phyloP scores from a whole-genome alignment of 2,329 filamentous ascomycete genomes.

The Aspergillus sp. region DNA sequence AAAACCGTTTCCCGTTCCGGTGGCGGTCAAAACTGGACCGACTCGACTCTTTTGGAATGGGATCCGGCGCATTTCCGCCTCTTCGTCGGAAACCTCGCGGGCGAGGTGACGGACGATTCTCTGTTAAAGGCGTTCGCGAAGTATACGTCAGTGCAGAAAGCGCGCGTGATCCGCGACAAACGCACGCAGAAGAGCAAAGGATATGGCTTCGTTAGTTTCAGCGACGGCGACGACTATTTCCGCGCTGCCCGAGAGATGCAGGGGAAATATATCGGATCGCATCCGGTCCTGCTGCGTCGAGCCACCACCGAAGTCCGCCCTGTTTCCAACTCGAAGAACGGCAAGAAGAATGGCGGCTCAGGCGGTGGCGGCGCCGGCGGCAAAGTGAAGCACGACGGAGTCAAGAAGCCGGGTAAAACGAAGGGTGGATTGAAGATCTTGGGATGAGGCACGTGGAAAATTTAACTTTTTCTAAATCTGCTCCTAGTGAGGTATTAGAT shows the following conservation, averaged over 20 bases:
- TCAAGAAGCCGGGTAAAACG: constrained; percentile 48
- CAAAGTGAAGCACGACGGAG: constrained; percentile 45
- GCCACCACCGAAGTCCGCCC: constrained; percentile 90
- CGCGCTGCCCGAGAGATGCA: constrained; percentile 97
- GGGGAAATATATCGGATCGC: constrained; percentile 97
- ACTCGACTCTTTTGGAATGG: constrained; percentile 88
- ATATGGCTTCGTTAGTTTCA: constrained; percentile 95
- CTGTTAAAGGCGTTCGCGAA: constrained; percentile 89
- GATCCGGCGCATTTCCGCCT: constrained; percentile 91
- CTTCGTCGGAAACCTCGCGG: constrained; percentile 94
- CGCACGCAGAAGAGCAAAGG: constrained; percentile 94
- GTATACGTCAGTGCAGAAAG: constrained; percentile 87
- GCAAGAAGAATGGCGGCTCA: constrained; percentile 49
- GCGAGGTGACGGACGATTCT: constrained; percentile 95
- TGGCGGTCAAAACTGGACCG: constrained; percentile 90
- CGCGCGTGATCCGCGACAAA: constrained; percentile 91
- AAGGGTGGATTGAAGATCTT: constrained; percentile 47
- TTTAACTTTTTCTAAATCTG: not conserved
- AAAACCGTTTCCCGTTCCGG: constrained; percentile 88
- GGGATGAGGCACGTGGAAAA: constrained; percentile 30
- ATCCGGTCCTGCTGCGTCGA: constrained; percentile 83
- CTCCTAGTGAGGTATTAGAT: not conserved
- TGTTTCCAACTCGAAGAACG: constrained; percentile 64
- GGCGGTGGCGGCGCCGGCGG: constrained; percentile 35
- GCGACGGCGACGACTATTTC: constrained; percentile 94